A percentile compares a stretch with the other conserved stretches of the same genome.
Conservation (phyloP, 768 basidiomycete genomes). For the Suillus discolor region DNA sequence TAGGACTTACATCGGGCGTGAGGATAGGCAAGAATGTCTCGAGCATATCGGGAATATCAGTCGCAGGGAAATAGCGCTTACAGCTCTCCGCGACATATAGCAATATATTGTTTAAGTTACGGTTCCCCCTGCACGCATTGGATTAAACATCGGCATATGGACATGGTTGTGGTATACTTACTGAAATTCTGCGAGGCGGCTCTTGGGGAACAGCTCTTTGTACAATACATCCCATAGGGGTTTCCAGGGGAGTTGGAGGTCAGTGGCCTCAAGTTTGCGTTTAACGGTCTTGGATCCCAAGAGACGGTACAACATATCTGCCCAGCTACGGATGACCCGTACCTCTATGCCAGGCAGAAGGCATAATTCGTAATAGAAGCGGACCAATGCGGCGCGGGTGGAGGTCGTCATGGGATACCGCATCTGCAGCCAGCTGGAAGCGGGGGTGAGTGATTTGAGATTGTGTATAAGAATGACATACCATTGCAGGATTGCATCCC, state of each 20-base stretch:
- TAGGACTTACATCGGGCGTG: conserved; percentile 63
- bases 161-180: conserved; percentile 26
- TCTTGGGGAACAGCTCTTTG: conserved; percentile 77
- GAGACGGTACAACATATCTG: conserved; percentile 75
- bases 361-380: conserved; percentile 79
- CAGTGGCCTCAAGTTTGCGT: conserved; percentile 66
- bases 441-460: conserved; percentile 1
- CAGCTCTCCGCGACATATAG: conserved; percentile 75
- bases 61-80: conserved; percentile 66
- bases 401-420: conserved; percentile 74
- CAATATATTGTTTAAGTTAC: conserved; percentile 71
- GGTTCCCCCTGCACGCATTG: conserved; percentile 34
- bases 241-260: conserved; percentile 72
- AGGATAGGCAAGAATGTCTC: conserved; percentile 68
- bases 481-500: conserved; percentile 85
- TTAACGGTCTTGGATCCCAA: conserved; percentile 68
- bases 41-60: conserved; percentile 72
- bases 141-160: conserved; percentile 2
- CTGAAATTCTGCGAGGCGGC: conserved; percentile 59
- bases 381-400: conserved; percentile 70
- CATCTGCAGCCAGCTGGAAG: conserved; percentile 74
- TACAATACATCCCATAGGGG: conserved; percentile 76
- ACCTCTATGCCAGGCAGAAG: conserved; percentile 76
- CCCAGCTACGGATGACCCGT: conserved; percentile 71
- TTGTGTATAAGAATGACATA: conserved; percentile 31